Conservation (phyloP, 345 rosid species). For the Heritiera littoralis region DNA sequence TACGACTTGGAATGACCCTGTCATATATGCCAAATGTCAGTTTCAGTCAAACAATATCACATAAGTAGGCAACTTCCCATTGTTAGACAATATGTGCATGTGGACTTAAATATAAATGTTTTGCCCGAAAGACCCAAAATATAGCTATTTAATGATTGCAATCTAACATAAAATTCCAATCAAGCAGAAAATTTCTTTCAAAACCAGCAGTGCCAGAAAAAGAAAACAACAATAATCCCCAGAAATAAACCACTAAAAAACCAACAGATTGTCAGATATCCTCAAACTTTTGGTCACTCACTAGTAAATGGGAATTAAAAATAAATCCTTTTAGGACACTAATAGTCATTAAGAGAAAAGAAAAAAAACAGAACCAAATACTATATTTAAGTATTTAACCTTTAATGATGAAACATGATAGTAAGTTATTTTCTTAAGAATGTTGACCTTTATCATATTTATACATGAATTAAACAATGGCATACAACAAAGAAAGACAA, state of each 20-base stretch:
- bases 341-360: not conserved
- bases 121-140: not conserved
- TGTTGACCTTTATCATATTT: not conserved
- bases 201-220: not conserved
- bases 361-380: conserved; percentile 1
- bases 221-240: not conserved
- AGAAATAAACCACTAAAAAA: not conserved
- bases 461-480: not conserved
- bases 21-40: conserved; percentile 5
- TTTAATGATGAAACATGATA: not conserved
- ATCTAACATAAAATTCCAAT: not conserved
- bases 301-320: not conserved
- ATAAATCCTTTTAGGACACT: not conserved
- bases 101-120: not conserved
- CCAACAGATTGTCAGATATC: not conserved
- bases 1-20: conserved; percentile 81
- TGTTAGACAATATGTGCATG: not conserved
- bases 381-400: not conserved
- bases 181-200: not conserved
- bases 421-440: not conserved
- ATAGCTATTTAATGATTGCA: not conserved
- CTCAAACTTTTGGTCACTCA: not conserved
- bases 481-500: not conserved
- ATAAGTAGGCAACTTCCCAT: not conserved
- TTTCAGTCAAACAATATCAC: not conserved